A percentile compares a stretch with the other conserved stretches of the same genome.
Conservation (phyloP, 768 basidiomycete genomes). For the Lactifluus volemus region DNA sequence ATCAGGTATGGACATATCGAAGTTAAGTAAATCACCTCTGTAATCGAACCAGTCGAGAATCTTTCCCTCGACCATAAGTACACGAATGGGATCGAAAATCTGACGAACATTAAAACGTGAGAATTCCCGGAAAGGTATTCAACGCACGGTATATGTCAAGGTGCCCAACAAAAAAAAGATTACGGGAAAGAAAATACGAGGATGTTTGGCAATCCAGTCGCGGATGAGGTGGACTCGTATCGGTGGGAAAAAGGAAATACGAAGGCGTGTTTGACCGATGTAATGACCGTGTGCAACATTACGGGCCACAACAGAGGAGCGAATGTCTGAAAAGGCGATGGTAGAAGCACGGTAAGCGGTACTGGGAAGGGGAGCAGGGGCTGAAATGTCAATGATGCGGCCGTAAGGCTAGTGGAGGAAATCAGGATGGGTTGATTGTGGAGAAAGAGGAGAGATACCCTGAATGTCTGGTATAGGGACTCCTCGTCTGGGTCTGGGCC, state of each 20-base stretch:
- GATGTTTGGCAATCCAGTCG: constrained; percentile 82
- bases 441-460: constrained; percentile 39
- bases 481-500: constrained; percentile 85
- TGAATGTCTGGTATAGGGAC: constrained; percentile 62
- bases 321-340: constrained; percentile 52
- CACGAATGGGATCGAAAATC: constrained; percentile 90
- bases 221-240: constrained; percentile 58
- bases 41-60: constrained; percentile 81
- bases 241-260: constrained; percentile 52
- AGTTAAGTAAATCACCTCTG: constrained; percentile 37
- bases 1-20: background rate
- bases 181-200: constrained; percentile 72
- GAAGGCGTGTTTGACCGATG: constrained; percentile 36
- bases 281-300: constrained; percentile 66
- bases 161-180: constrained; percentile 84
- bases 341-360: constrained; percentile 59
- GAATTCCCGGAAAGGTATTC: background rate
- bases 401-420: constrained; percentile 60
- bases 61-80: constrained; percentile 74
- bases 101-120: constrained; percentile 26
- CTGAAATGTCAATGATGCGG: constrained; percentile 56
- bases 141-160: constrained; percentile 72
- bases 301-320: constrained; percentile 71
- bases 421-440: constrained; percentile 5
- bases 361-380: constrained; percentile 51